Evolutionary conservation across 2,329 filamentous ascomycete genomes (phyloP), one percentile per base, ranked within the genome.

Genomic region (Cercospora zeae-maydis): DNA sequence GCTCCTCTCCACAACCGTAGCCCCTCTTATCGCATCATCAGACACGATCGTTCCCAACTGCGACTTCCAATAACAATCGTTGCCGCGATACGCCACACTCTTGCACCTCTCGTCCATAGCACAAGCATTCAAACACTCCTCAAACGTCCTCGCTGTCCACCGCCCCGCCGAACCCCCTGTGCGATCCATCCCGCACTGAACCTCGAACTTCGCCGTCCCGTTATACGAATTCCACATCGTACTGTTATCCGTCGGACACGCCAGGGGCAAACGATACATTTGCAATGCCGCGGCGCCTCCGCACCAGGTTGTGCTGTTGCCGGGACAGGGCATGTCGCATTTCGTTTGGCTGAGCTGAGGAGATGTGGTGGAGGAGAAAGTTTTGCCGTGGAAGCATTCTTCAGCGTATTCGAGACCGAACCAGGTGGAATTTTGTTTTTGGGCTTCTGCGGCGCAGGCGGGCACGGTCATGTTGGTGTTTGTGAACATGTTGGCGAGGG

Each of bases 351-450:
- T 21, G 1, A 58, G 24, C 0, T 37, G 55, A 11, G 24, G 34
- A 7, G 51, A 54, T 1, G 51, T 19, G 19, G 24, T 53, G 16
- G 49, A 31, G 9, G 34, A 27, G 33, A 53, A 39, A 1, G 39
- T 30, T n/a, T 59, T 47, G 34, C 59, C 62, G 33, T 52, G 59
- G 11, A 31, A 66, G 62, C 62, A 66, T 51, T 66, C 31, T 61
- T 62, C 19, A 24, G 69, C 70, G 60, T 75, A 76, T 60, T 78
- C 75, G 34, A 75, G 69, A n/a, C 77, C 78, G 16, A 59, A 52
- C 16, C 33, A 53, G 3, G 42, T 39, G 19, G n/a, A 21, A 6
- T 63, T 63, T 54, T 67, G 72, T 8, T 65, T 66, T 66, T 69
- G 68, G 27, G 70, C 71, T 14, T 64, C 56, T 27, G 59, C 56